Percentiles rank a stretch among this genome's conserved stretches.
Evolutionary conservation across 2,329 filamentous ascomycete genomes (phyloP).

Genomic region (Beauveria asiatica): DNA sequence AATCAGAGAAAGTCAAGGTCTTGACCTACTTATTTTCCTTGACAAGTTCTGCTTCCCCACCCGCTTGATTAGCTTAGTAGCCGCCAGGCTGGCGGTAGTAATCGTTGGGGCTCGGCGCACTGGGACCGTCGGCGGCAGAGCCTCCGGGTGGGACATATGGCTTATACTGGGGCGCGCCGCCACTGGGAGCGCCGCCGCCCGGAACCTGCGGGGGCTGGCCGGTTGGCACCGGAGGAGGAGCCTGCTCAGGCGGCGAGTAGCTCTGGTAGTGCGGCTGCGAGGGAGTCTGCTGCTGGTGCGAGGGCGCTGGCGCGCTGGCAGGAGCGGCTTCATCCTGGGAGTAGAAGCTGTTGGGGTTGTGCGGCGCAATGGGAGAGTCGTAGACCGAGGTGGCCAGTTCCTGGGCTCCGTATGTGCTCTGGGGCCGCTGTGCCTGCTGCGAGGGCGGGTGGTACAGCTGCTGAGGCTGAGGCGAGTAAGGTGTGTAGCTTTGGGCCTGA

Average conservation of each 20-base stretch:
- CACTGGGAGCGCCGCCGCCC: conserved; percentile 17
- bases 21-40: background rate
- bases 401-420: conserved; percentile 64
- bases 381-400: conserved; percentile 72
- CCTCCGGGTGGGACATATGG: conserved; percentile 45
- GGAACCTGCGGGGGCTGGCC: conserved; percentile 24
- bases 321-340: conserved; percentile 35
- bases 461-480: conserved; percentile 33
- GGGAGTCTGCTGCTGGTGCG: conserved; percentile 19
- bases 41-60: background rate
- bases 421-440: conserved; percentile 46
- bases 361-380: conserved; percentile 58
- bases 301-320: conserved; percentile 16
- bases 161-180: conserved; percentile 44
- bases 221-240: conserved; percentile 34
- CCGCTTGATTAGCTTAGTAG: conserved; percentile 17
- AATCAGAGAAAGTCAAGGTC: background rate
- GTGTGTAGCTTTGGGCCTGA: conserved; percentile 29
- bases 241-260: conserved; percentile 30
- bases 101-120: conserved; percentile 44
- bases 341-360: conserved; percentile 35
- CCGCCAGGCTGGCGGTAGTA: conserved; percentile 43
- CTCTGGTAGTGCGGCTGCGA: conserved; percentile 32
- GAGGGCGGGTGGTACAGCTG: conserved; percentile 29
- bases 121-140: conserved; percentile 29